Conservation (phyloP, 2,329 filamentous ascomycete genomes). For the Monosporascus ibericus region DNA sequence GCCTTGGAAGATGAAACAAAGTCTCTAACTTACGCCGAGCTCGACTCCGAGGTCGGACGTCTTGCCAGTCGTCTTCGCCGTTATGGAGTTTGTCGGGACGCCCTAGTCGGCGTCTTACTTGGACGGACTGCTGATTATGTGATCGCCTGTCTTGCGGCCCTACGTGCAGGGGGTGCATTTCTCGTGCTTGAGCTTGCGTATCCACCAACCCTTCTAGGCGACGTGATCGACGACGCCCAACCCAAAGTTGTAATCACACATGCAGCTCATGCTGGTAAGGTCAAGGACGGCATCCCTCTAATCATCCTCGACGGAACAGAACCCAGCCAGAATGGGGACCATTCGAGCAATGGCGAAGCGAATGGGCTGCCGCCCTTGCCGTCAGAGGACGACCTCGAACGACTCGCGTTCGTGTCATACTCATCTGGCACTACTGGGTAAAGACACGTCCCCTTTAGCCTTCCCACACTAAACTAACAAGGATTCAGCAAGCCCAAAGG, state of each 20-base stretch:
- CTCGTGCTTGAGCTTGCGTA: slow-evolving; percentile 76
- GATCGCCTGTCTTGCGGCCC: slow-evolving; percentile 69
- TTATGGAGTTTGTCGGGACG: slow-evolving; percentile 66
- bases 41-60: slow-evolving; percentile 60
- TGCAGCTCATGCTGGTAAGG: slow-evolving; percentile 55
- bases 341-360: slow-evolving; percentile 27
- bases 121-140: slow-evolving; percentile 74
- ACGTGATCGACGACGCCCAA: slow-evolving; percentile 70
- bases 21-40: slow-evolving; percentile 65
- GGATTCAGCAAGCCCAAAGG: slow-evolving; percentile 58
- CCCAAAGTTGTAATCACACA: slow-evolving; percentile 67
- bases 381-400: slow-evolving; percentile 62
- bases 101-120: slow-evolving; percentile 68
- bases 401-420: slow-evolving; percentile 74
- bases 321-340: slow-evolving; percentile 17
- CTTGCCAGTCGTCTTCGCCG: slow-evolving; percentile 58
- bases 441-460: neutral
- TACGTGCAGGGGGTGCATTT: slow-evolving; percentile 74
- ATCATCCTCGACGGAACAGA: slow-evolving; percentile 55
- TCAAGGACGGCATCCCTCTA: slow-evolving; percentile 57
- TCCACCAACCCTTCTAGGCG: slow-evolving; percentile 64
- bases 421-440: slow-evolving; percentile 68
- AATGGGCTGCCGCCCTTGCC: slow-evolving; percentile 46
- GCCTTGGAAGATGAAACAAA: slow-evolving; percentile 66
- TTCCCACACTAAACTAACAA: neutral